These are phyloP conservation scores for Pogostemon cablin DNA, from an alignment of 257 asterid genomes.

Conservation along the genomic window DNA sequence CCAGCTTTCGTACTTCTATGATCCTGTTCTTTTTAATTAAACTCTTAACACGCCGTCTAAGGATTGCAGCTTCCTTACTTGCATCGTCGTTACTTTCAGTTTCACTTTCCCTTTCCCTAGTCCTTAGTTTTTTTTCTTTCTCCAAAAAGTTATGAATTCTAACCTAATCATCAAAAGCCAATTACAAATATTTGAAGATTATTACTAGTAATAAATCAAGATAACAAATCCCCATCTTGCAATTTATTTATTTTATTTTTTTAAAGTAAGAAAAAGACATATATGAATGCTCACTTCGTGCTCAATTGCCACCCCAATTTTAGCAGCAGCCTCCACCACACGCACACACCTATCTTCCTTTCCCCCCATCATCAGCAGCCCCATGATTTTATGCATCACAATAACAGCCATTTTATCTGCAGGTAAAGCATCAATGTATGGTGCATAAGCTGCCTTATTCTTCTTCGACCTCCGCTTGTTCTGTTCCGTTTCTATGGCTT, in stretches of 20 bases:
- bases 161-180: constrained; percentile 52
- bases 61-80: constrained; percentile 49
- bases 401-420: constrained; percentile 95
- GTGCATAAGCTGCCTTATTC: constrained; percentile 69
- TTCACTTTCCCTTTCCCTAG: constrained; percentile 40
- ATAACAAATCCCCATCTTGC: not conserved
- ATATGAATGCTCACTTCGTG: constrained; percentile 65
- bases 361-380: constrained; percentile 86
- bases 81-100: constrained; percentile 53
- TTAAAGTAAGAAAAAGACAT: not conserved
- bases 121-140: constrained; percentile 54
- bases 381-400: constrained; percentile 95
- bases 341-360: constrained; percentile 77
- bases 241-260: not conserved
- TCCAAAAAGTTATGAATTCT: constrained; percentile 85
- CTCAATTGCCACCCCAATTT: constrained; percentile 83
- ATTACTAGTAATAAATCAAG: constrained; percentile 16
- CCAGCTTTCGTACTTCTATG: constrained; percentile 72
- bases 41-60: constrained; percentile 73
- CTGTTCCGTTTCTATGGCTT: constrained; percentile 79
- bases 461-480: constrained; percentile 57
- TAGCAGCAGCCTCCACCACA: constrained; percentile 88
- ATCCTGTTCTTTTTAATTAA: constrained; percentile 68
- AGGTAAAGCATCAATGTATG: constrained; percentile 67
- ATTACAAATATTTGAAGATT: not conserved